Conservation (phyloP, 2,329 filamentous ascomycete genomes). For the Sclerotinia sclerotiorum region DNA sequence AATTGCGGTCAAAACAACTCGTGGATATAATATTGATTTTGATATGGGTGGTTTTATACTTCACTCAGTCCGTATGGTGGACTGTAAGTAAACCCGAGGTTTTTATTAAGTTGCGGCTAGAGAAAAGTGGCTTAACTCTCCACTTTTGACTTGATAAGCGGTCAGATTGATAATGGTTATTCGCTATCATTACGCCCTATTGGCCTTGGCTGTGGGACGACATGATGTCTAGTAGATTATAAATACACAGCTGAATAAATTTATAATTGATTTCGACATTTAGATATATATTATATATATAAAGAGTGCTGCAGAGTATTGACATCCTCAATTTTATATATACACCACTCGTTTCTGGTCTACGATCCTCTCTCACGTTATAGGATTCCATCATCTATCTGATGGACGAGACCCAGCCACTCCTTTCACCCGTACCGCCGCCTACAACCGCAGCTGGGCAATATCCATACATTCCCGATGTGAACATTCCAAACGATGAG, state of each 20-base stretch:
- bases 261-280: neutral
- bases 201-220: neutral
- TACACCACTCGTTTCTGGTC: neutral
- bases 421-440: slow-evolving; percentile 25
- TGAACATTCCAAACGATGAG: slow-evolving; percentile 2
- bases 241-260: neutral
- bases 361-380: neutral
- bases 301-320: neutral
- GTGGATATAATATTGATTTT: neutral
- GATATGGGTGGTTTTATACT: neutral
- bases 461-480: slow-evolving; percentile 14
- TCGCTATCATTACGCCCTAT: neutral
- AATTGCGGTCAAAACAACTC: neutral
- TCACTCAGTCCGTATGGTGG: neutral
- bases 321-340: neutral
- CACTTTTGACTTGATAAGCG: neutral
- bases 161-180: neutral
- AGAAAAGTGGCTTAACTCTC: neutral
- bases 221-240: neutral
- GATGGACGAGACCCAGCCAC: slow-evolving; percentile 32
- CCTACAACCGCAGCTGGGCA: neutral
- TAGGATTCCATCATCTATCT: slow-evolving; percentile 45
- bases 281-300: neutral
- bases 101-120: neutral
- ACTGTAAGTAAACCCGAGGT: neutral